Conservation (phyloP, 768 basidiomycete genomes). For the Auriculariales sp. region DNA sequence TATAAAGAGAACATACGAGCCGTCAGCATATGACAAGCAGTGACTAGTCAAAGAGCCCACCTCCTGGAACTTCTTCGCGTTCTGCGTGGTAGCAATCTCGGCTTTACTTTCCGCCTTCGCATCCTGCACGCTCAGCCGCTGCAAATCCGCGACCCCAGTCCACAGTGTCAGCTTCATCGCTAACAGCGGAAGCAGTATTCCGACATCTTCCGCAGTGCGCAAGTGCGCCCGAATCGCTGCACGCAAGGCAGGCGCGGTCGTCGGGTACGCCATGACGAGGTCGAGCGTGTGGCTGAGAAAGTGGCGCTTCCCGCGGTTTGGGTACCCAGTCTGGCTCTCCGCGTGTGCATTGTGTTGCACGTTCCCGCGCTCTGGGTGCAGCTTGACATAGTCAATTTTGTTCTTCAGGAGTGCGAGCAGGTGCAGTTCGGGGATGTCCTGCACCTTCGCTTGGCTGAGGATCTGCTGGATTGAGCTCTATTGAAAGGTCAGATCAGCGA, state of each 20-base stretch:
- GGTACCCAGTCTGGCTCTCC: too few relatives aligned
- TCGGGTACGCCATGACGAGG: conserved; percentile 25
- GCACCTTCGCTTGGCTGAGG: too few relatives aligned
- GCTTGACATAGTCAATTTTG: too few relatives aligned
- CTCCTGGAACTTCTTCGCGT: not conserved
- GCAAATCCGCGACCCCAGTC: conserved; percentile 15
- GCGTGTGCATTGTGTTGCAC: too few relatives aligned
- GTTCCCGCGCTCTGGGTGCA: too few relatives aligned
- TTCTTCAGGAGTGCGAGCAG: too few relatives aligned
- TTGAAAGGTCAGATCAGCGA: not conserved
- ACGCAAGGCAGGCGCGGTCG: conserved; percentile 26
- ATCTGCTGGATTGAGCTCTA: not conserved
- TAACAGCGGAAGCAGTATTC: conserved; percentile 29
- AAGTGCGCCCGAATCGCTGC: conserved; percentile 37
- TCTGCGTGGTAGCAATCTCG: conserved; percentile 19
- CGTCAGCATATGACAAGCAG: not conserved
- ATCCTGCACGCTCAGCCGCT: conserved; percentile 22
- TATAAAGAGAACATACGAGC: conserved; percentile 14
- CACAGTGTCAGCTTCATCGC: conserved; percentile 32
- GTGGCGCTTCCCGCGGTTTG: too few relatives aligned
- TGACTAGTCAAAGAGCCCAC: not conserved
- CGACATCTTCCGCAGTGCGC: conserved; percentile 32
- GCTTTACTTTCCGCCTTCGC: conserved; percentile 26
- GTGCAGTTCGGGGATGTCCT: too few relatives aligned
- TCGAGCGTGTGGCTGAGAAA: too few relatives aligned